Evolutionary conservation across 305 asterid species (phyloP).

Genomic region (Solanum chacoense): DNA sequence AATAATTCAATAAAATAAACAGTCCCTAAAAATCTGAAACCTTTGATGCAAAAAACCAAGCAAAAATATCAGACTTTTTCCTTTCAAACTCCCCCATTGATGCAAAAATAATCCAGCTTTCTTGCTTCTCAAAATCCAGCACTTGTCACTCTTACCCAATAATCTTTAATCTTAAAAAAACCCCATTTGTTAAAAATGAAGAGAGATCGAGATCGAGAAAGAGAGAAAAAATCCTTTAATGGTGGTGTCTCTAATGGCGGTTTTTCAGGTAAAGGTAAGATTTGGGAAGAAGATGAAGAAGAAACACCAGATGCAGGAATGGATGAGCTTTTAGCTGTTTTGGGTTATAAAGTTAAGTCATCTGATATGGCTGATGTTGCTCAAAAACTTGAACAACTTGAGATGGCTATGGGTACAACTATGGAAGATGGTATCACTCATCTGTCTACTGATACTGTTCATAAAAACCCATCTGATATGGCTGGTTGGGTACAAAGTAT

Average conservation of each 20-base stretch:
- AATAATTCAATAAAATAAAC: background rate
- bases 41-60: slow-evolving; percentile 44
- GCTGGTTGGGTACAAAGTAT: slow-evolving; percentile 65
- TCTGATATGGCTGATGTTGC: slow-evolving; percentile 85
- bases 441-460: slow-evolving; percentile 44
- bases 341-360: slow-evolving; percentile 64
- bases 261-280: slow-evolving; percentile 27
- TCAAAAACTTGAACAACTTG: slow-evolving; percentile 56
- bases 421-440: slow-evolving; percentile 46
- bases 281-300: slow-evolving; percentile 34
- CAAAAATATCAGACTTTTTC: slow-evolving; percentile 17
- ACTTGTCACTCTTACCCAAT: background rate
- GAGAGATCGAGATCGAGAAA: slow-evolving; percentile 57
- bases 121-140: slow-evolving; percentile 22
- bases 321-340: slow-evolving; percentile 66
- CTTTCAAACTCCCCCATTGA: slow-evolving; percentile 19
- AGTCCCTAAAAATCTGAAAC: slow-evolving; percentile 5
- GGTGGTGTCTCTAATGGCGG: background rate
- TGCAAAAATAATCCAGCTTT: slow-evolving; percentile 43
- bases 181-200: slow-evolving; percentile 21
- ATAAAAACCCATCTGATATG: slow-evolving; percentile 70
- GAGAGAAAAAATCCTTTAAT: background rate
- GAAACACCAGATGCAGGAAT: slow-evolving; percentile 47
- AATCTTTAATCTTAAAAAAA: background rate
- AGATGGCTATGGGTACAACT: slow-evolving; percentile 53